Percentiles rank a stretch among this genome's conserved stretches.
phyloP scores from a whole-genome alignment of 805 yeast genomes.

The Alloascoidea africana region DNA sequence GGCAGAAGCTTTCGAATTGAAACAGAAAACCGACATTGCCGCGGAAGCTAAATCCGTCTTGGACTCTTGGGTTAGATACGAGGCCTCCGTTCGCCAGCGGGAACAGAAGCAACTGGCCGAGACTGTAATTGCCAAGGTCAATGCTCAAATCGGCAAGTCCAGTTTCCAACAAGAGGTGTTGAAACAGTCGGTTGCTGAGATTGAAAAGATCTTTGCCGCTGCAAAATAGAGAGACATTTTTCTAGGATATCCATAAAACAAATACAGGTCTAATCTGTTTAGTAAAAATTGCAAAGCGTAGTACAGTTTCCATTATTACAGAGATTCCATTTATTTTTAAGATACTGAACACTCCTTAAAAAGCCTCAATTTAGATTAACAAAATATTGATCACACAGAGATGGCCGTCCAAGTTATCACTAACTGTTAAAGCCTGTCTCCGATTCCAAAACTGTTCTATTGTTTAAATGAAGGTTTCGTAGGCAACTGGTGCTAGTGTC shows the following conservation, averaged over 20 bases:
- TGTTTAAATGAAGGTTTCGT: slow-evolving; percentile 95
- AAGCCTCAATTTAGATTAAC: no score
- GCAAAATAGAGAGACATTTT: no score
- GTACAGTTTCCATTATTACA: no score
- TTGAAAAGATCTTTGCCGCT: slow-evolving; percentile 64
- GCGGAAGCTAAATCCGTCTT: slow-evolving; percentile 86
- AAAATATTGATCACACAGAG: no score
- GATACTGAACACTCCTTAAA: no score
- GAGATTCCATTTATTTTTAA: no score
- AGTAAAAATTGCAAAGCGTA: no score
- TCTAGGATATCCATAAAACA: no score
- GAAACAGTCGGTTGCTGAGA: slow-evolving; percentile 81
- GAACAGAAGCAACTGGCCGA: slow-evolving; percentile 89
- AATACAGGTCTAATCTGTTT: no score
- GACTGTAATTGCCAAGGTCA: slow-evolving; percentile 77
- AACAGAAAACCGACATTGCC: slow-evolving; percentile 81
- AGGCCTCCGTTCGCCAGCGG: slow-evolving; percentile 87
- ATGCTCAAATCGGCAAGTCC: slow-evolving; percentile 68
- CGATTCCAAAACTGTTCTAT: neutral
- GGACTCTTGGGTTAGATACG: slow-evolving; percentile 98
- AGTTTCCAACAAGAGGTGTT: slow-evolving; percentile 90
- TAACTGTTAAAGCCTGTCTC: no score
- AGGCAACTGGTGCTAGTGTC: slow-evolving; percentile 84
- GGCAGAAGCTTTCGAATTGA: slow-evolving; percentile 84
- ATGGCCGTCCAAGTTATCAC: no score